Evolutionary conservation across 2,329 filamentous ascomycete genomes (phyloP).

Genomic region (Aspergillus pseudoterreus): DNA sequence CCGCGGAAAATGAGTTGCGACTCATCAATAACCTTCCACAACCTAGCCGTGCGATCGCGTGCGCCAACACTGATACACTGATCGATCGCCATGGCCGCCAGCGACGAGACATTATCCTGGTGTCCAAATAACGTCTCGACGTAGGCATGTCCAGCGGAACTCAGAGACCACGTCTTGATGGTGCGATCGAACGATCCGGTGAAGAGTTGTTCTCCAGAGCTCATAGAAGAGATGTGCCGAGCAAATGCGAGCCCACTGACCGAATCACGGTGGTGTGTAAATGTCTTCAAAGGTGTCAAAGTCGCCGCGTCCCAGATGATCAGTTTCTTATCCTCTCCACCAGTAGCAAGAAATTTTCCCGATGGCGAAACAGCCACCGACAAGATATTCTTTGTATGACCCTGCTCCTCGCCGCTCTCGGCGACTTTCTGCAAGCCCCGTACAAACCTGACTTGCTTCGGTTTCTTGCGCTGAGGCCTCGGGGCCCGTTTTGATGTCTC

Average conservation of each 20-base stretch:
- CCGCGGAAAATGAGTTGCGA: conserved; percentile 93
- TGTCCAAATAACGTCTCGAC: conserved; percentile 95
- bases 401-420: conserved; percentile 51
- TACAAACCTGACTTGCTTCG: conserved; percentile 49
- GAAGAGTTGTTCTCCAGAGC: conserved; percentile 75
- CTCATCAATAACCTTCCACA: conserved; percentile 97
- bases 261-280: conserved; percentile 86
- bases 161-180: conserved; percentile 88
- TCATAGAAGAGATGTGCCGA: conserved; percentile 59
- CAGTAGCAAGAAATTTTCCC: conserved; percentile 86
- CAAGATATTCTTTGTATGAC: conserved; percentile 77
- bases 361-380: conserved; percentile 83
- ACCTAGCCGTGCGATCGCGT: conserved; percentile 80
- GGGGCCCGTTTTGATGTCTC: conserved; percentile 59
- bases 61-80: conserved; percentile 88
- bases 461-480: conserved; percentile 41
- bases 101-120: conserved; percentile 82
- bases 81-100: conserved; percentile 79
- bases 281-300: conserved; percentile 74
- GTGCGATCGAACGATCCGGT: conserved; percentile 87
- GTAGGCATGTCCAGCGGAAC: conserved; percentile 77
- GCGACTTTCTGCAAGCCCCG: conserved; percentile 40
- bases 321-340: conserved; percentile 76
- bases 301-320: conserved; percentile 84
- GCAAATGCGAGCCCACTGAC: conserved; percentile 84